These are phyloP conservation scores for Debaryomyces maramus DNA, from an alignment of 805 yeast genomes.

Conservation along the genomic window DNA sequence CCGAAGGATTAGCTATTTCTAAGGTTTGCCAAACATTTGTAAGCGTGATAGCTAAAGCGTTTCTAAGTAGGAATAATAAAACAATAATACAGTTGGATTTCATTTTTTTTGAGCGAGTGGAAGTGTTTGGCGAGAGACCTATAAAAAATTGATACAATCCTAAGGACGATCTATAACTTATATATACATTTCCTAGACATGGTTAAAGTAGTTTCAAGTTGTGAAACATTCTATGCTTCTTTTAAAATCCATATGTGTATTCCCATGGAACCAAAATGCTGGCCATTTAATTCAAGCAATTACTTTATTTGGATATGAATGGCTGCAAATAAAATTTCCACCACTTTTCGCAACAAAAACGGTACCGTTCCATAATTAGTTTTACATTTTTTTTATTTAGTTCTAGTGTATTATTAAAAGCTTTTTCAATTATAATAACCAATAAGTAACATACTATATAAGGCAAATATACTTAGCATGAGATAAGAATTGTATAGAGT, in stretches of 20 bases:
- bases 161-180: background rate
- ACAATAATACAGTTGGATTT: background rate
- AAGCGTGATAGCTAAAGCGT: slow-evolving; percentile 6
- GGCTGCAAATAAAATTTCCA: background rate
- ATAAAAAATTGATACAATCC: background rate
- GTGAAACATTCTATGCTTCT: background rate
- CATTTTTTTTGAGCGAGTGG: background rate
- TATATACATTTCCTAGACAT: slow-evolving; percentile 1
- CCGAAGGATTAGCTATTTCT: slow-evolving; percentile 9
- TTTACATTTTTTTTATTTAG: too few species aligned
- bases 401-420: too few species aligned
- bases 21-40: slow-evolving; percentile 10
- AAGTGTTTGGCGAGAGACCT: background rate
- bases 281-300: background rate
- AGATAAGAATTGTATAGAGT: too few species aligned
- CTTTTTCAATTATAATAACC: too few species aligned
- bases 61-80: slow-evolving; percentile 2
- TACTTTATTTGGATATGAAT: background rate
- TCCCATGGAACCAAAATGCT: too few species aligned
- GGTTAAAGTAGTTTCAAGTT: background rate
- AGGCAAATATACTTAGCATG: too few species aligned
- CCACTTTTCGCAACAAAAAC: background rate
- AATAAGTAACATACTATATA: too few species aligned
- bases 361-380: too few species aligned
- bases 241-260: background rate